Evolutionary conservation across 306 rosid species (phyloP), one percentile per base, ranked within the genome.

Genomic region (Malus asiatica): DNA sequence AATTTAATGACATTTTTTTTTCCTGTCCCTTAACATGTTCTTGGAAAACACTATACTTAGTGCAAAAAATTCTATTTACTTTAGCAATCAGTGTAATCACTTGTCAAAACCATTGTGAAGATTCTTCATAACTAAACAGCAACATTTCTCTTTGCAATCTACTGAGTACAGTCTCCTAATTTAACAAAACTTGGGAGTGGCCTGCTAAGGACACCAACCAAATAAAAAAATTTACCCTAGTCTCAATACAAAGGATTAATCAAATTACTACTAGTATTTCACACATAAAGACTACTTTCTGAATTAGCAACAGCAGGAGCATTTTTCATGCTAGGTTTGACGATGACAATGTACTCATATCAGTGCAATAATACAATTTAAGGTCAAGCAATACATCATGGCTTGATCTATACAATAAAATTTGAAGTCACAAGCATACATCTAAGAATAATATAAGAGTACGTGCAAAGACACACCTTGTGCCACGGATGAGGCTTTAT

Each of bases 401-500:
- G 16, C 53, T 10, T 20, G n/a, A 66, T 10, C 16, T 9, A 10
- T 29, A 29, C 8, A 55, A 55, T 55, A 46, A 55, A 63, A 61
- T 68, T n/a, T 11, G 4, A 70, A 8, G 60, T 48, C 22, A 25
- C 4, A 45, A 70, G 74, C 33, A 25, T 14, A 6, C 8, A 70
- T 45, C 10, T 18, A 8, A n/a, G 60, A n/a, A 68, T 45, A 68
- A 25, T 23, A 8, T 3, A 33, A 55, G 60, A 66, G 60, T 40
- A 73, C 35, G 19, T 15, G 55, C 30, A 59, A 72, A 40, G 62
- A 60, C 72, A 69, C 60, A 90, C 98, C 96, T 95, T 95, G 82
- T 95, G 98, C 98, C 98, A 95, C 11, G 98, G 98, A 83, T 95
- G 98, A 79, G 98, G 98, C 86, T 95, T 92, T 81, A 95, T 95